A percentile compares a stretch with the other conserved stretches of the same genome.
Evolutionary conservation across 495 filamentous ascomycete genomes (phyloP).

Genomic region (Durotheca rogersii): DNA sequence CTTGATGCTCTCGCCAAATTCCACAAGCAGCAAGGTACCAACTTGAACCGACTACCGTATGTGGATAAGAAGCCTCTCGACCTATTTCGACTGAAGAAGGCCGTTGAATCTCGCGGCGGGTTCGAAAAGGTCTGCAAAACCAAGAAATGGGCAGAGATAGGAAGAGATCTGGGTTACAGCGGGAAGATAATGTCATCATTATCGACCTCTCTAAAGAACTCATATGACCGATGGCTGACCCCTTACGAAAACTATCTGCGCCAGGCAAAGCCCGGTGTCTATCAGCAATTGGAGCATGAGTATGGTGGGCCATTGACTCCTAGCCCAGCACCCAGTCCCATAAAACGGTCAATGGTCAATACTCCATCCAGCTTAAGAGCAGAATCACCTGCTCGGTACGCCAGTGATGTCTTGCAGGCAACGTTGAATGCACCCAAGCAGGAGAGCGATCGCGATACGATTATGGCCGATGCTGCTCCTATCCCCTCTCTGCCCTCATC

Average conservation of each 20-base stretch:
- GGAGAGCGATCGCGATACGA: slow-evolving; percentile 50
- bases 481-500: slow-evolving; percentile 39
- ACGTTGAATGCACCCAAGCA: slow-evolving; percentile 57
- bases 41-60: slow-evolving; percentile 88
- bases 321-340: slow-evolving; percentile 81
- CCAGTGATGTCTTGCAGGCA: slow-evolving; percentile 66
- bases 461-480: slow-evolving; percentile 54
- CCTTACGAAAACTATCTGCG: slow-evolving; percentile 96
- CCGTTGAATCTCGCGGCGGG: slow-evolving; percentile 87
- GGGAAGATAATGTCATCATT: slow-evolving; percentile 99
- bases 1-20: slow-evolving; percentile 94
- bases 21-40: slow-evolving; percentile 94
- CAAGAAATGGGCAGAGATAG: slow-evolving; percentile 99
- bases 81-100: slow-evolving; percentile 93
- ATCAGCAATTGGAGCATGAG: slow-evolving; percentile 89
- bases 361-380: slow-evolving; percentile 66
- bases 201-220: slow-evolving; percentile 97
- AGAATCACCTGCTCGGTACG: slow-evolving; percentile 69
- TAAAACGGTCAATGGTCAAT: slow-evolving; percentile 71
- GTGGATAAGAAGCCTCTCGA: slow-evolving; percentile 98
- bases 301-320: slow-evolving; percentile 92
- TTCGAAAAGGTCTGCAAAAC: slow-evolving; percentile 95
- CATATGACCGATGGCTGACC: slow-evolving; percentile 91
- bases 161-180: slow-evolving; percentile 94
- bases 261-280: slow-evolving; percentile 92